Evolutionary conservation across 1,284 basidiomycete genomes (phyloP), one percentile per base, ranked within the genome.

Genomic region (Ustilago hordei): DNA sequence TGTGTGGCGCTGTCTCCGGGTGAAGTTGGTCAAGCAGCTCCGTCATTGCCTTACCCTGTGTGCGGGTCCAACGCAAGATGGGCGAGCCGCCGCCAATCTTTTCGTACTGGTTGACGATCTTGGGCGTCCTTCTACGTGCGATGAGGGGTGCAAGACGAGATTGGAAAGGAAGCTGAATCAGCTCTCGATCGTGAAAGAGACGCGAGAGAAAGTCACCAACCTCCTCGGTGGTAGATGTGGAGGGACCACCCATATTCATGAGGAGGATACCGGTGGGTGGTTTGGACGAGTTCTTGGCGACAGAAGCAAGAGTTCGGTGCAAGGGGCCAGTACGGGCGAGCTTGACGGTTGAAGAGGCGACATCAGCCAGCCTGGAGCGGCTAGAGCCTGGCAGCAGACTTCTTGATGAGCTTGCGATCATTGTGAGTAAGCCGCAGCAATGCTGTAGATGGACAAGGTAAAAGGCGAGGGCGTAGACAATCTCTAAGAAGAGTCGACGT

Each of bases 201-300:
- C 95, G 93, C 77, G 91, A 94, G 72, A 99, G 90, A 87, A 98
- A 99, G 87, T 87, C 85, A 54, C 85, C 84, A 3, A 87, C 87
- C 55, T 88, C 87, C 19, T 86, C 82, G 13, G 85, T 67, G 1
- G 94, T 97, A 47, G 93, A 91, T 19, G 65, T 76, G 45, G 66
- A 70, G 11, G 96, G 96, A 0, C 96, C 96, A 54, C 96, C 96
- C 96, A 99, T 98, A 88, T 98, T 99, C 88, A 99, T 89, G 92
- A 99, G 93, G 38, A 99, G 93, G 69, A 99, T 90, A 45, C 93
- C 96, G 93, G 85, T 88, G 6, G 83, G 83, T 28, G 68, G 68
- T 57, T 69, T 78, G 57, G 38, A 48, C 23, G 32, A 11, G 48
- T 35, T 69, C 43, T 56, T 68, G 19, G 69, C 64, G 8, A 32